Evolutionary conservation across 2,329 filamentous ascomycete genomes (phyloP), one percentile per base, ranked within the genome.

Genomic region (Karstenula rhodostoma): DNA sequence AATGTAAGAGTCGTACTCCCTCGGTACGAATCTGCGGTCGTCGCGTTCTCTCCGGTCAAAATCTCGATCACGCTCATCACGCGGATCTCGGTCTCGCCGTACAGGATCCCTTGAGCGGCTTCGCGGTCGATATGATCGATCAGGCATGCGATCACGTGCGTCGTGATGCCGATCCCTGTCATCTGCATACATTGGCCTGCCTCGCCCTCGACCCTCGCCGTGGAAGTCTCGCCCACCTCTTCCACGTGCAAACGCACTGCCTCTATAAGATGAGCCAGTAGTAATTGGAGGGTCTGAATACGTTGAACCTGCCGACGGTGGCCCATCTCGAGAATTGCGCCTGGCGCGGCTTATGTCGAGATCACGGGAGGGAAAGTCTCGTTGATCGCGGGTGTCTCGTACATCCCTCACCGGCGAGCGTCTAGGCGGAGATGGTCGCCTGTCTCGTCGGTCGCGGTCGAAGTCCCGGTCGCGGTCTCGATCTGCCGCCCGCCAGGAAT

Each of bases 321-420:
- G 90, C 0, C 90, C 90, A 69, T 94, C 91, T 69, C 91, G 84
- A 9, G 90, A 92, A 17, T 85, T 88, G 49, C 90, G 84, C 56
- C 90, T 83, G 19, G 88, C 86, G 59, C 90, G 85, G 59, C 89
- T 87, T 8, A 87, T 83, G 65, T 93, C 90, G 7, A 90, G 80
- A 49, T 87, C 88, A 33, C 88, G 81, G 0, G 87, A 88, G 1
- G 80, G 73, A 63, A 79, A 79, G 58, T 90, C 88, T 69, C 90
- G 85, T 61, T 87, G 87, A 71, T 91, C 89, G 65, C 89, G 78
- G 59, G 76, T 74, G 49, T 91, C 89, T 65, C 89, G 77, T 57
- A 76, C 74, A 37, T 78, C 83, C 25, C 84, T 83, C 13, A 83
- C 83, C 13, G 91, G 90, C 12, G 90, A 92, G 35, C 89, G 84